Evolutionary conservation across 345 rosid genomes (phyloP), one percentile per base, ranked within the genome.

Genomic region (Rhodomyrtus tomentosa): DNA sequence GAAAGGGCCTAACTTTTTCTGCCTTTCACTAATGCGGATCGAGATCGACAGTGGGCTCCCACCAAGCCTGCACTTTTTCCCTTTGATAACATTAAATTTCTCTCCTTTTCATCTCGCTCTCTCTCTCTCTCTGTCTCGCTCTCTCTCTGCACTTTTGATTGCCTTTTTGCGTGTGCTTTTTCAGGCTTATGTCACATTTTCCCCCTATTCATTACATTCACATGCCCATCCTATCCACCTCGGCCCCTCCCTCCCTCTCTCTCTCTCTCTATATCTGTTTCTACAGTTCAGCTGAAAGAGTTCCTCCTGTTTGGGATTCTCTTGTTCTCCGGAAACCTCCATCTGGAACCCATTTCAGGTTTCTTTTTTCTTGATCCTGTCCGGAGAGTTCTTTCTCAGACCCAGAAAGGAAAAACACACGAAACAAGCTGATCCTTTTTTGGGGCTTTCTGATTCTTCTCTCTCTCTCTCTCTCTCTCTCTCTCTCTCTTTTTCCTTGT

Each of bases 31-130:
- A 81, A 89, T 83, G 91, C 3, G 3, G 40, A 38, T 38, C 9
- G 48, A 89, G 89, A 90, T 87, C 87, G 86, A 85, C 53, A 50
- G 45, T 68, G 89, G 94, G 93, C 48, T 10, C 96, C 95, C 95
- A 87, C 91, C 48, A 16, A 36, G 24, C 4, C 13, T 84, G 85
- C 85, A 27, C 68, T 84, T 84, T 74, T 72, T 11, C 81, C 55
- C n/a, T 54, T 40, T 82, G n/a, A 81, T 50, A 81, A 81, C 13
- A 81, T 42, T 50, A 50, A 81, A 51, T n/a, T n/a, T 45, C 40
- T 45, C 11, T 27, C 36, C 38, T 52, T 27, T 48, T 49, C 36
- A 18, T 81, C 40, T 81, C 32, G 50, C 20, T 80, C 73, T 80
- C 53, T 36, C 50, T 50, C 22, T 40, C 83, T 32, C n/a, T n/a